Evolutionary conservation across 1,284 basidiomycete genomes (phyloP).

Genomic region (Trametes pubescens): DNA sequence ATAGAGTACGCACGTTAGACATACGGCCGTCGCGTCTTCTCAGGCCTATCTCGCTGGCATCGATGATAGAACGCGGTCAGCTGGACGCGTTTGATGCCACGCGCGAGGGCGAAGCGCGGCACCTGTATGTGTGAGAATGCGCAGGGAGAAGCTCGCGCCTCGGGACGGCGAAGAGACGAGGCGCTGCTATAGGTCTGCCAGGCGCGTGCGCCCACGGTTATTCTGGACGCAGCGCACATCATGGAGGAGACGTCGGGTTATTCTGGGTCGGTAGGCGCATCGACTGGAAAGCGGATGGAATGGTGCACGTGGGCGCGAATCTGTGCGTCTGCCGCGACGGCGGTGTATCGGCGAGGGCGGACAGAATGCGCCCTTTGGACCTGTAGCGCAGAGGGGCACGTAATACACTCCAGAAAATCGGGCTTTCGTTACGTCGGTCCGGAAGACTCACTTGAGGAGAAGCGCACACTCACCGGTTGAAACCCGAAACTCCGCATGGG

Average conservation of each 20-base stretch:
- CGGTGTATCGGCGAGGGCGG: too few species aligned
- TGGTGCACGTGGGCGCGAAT: too few species aligned
- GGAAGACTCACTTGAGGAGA: too few species aligned
- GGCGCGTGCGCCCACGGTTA: neutral
- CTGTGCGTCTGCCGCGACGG: too few species aligned
- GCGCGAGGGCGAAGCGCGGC: neutral
- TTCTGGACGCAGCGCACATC: neutral
- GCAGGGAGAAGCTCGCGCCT: neutral
- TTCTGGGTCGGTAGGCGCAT: neutral
- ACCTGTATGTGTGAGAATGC: neutral
- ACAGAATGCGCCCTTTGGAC: too few species aligned
- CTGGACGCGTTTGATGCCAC: conserved; percentile 2
- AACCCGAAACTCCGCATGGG: too few species aligned
- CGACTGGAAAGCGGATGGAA: too few species aligned
- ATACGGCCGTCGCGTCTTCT: neutral
- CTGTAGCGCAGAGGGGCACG: too few species aligned
- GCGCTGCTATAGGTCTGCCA: too few species aligned
- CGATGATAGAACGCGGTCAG: conserved; percentile 7
- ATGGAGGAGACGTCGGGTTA: neutral
- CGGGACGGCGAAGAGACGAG: neutral
- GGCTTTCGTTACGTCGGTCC: too few species aligned
- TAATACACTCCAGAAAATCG: too few species aligned
- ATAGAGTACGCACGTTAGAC: neutral
- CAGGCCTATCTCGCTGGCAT: conserved; percentile 13
- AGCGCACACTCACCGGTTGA: too few species aligned